Percentiles rank a stretch among this genome's conserved stretches.
Evolutionary conservation across 768 basidiomycete genomes (phyloP).

Genomic region (Tricholoma flavovirens): DNA sequence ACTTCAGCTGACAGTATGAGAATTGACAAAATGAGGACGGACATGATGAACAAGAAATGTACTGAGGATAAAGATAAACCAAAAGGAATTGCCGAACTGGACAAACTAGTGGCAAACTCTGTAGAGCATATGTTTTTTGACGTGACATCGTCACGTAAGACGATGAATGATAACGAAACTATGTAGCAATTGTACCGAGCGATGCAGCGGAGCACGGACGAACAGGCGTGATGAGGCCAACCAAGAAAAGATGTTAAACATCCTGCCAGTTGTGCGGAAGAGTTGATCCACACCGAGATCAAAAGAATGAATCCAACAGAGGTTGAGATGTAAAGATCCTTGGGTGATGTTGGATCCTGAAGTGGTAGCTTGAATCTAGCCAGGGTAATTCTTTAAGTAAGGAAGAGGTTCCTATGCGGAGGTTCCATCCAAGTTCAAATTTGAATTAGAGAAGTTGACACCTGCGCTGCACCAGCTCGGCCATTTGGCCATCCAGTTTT

Average conservation of each 20-base stretch:
- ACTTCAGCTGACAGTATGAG: conserved; percentile 73
- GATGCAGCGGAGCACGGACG: conserved; percentile 55
- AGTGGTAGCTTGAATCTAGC: conserved; percentile 55
- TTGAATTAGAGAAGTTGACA: too few relatives aligned
- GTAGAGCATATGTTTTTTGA: conserved; percentile 48
- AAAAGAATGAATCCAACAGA: conserved; percentile 59
- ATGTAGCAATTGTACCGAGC: conserved; percentile 59
- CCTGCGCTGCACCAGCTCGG: too few relatives aligned
- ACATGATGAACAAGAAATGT: conserved; percentile 59
- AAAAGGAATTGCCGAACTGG: not conserved
- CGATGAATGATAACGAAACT: conserved; percentile 49
- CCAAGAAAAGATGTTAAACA: conserved; percentile 61
- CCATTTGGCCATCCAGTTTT: too few relatives aligned
- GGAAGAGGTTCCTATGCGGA: conserved; percentile 49
- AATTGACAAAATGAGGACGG: conserved; percentile 53
- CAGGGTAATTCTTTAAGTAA: conserved; percentile 63
- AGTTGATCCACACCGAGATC: conserved; percentile 64
- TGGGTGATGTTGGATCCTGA: conserved; percentile 35
- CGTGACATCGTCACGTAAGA: too few relatives aligned
- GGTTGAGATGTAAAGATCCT: conserved; percentile 50
- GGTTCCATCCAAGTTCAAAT: too few relatives aligned
- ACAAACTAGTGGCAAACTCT: conserved; percentile 35
- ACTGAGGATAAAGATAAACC: conserved; percentile 27
- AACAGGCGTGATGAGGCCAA: conserved; percentile 48
- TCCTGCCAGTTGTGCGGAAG: conserved; percentile 54